These are phyloP conservation scores for Oxyria digyna DNA, from an alignment of 148 eudicot genomes.

Conservation along the genomic window DNA sequence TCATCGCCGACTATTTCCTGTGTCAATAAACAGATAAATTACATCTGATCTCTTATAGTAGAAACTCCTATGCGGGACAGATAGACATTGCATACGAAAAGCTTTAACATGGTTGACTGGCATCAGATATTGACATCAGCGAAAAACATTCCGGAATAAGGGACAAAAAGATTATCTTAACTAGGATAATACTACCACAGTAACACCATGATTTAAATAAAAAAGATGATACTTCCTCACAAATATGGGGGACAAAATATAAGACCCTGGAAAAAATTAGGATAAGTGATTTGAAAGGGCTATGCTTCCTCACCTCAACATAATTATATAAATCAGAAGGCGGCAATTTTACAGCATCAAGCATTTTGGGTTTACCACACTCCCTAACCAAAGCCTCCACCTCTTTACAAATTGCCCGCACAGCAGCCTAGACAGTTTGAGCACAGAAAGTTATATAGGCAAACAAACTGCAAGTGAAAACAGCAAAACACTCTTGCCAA, in stretches of 20 bases:
- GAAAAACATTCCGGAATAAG: not conserved
- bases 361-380: constrained; percentile 93
- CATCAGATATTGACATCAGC: not conserved
- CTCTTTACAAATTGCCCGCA: constrained; percentile 67
- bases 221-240: not conserved
- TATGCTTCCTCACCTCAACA: constrained; percentile 54
- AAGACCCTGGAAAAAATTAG: not conserved
- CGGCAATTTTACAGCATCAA: constrained; percentile 82
- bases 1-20: constrained; percentile 95
- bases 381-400: constrained; percentile 62
- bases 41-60: not conserved
- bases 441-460: not conserved
- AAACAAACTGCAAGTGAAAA: not conserved
- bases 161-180: not conserved
- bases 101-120: no score
- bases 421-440: constrained; percentile 48
- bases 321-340: constrained; percentile 73
- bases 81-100: not conserved
- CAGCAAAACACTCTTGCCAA: not conserved
- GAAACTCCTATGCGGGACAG: not conserved
- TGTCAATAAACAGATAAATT: not conserved
- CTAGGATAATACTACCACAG: not conserved
- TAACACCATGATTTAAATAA: not conserved
- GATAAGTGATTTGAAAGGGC: not conserved
- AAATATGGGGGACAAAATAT: not conserved